Evolutionary conservation across 106 monocot genomes (phyloP).

Genomic region (Dendrobium nobile): DNA sequence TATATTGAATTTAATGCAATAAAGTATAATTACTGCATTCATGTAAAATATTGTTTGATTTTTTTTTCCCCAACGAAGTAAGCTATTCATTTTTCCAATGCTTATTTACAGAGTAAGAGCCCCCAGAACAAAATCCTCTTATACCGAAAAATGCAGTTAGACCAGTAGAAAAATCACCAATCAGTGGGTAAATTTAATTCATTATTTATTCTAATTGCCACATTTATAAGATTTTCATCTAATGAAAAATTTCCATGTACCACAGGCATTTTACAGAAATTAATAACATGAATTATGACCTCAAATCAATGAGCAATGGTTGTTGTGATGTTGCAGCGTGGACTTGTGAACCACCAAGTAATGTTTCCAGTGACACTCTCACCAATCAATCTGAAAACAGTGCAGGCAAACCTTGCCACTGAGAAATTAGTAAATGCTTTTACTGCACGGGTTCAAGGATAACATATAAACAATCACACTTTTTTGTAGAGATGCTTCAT

Average conservation of each 20-base stretch:
- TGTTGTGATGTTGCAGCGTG: not conserved
- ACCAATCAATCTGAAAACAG: not conserved
- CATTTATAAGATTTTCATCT: not conserved
- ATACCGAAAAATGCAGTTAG: slow-evolving; percentile 3
- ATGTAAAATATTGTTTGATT: too few species aligned
- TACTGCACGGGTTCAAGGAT: not conserved
- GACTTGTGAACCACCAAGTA: not conserved
- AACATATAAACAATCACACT: not conserved
- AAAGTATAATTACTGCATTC: too few species aligned
- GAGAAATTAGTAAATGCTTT: too few species aligned
- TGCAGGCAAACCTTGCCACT: not conserved
- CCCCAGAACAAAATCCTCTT: not conserved
- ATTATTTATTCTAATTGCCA: not conserved
- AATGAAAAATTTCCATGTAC: not conserved
- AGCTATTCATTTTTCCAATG: not conserved
- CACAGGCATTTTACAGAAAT: not conserved
- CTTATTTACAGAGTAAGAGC: slow-evolving; percentile 5
- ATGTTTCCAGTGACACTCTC: not conserved
- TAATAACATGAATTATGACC: not conserved
- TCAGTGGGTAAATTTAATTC: slow-evolving; percentile 5
- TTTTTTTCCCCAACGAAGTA: not conserved
- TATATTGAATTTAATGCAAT: too few species aligned
- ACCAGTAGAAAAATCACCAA: not conserved
- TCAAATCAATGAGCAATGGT: slow-evolving; percentile 5
- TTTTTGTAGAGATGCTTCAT: not conserved